phyloP scores from a whole-genome alignment of 2,329 filamentous ascomycete species.

The Talaromyces sp. region DNA sequence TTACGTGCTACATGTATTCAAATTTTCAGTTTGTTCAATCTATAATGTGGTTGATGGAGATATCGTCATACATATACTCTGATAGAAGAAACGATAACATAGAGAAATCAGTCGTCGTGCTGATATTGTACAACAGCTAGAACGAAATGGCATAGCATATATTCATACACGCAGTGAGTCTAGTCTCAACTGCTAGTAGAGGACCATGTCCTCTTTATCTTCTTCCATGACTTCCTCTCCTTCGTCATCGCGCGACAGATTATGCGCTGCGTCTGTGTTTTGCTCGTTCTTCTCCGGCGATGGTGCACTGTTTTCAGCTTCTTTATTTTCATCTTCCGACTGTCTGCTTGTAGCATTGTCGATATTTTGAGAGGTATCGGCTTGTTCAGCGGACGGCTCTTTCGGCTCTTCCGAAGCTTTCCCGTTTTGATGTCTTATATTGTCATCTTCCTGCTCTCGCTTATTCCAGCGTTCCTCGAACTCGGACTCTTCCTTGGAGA shows the following conservation, averaged over 20 bases:
- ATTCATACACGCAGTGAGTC: neutral
- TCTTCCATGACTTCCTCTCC: constrained; percentile 75
- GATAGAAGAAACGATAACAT: neutral
- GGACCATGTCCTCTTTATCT: constrained; percentile 85
- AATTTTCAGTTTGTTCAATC: too few species aligned
- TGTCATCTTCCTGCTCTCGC: constrained; percentile 26
- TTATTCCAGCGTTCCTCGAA: constrained; percentile 53
- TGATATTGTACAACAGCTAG: neutral
- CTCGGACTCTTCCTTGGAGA: constrained; percentile 63
- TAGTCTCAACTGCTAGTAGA: constrained; percentile 58
- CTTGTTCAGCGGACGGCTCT: constrained; percentile 44
- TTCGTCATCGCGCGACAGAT: constrained; percentile 57
- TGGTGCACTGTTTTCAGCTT: constrained; percentile 20
- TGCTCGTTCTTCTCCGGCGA: constrained; percentile 29
- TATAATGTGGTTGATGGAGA: neutral
- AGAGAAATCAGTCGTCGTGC: neutral
- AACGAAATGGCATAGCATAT: neutral
- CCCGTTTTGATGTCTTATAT: constrained; percentile 25
- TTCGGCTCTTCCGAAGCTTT: constrained; percentile 31
- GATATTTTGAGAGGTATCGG: neutral
- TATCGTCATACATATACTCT: neutral
- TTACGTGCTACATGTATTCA: neutral
- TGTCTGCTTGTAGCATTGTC: constrained; percentile 24
- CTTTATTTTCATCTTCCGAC: constrained; percentile 7
- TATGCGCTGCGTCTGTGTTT: constrained; percentile 37